These are phyloP conservation scores for Ogataea ramenticola DNA, from an alignment of 805 yeast species.

Conservation along the genomic window DNA sequence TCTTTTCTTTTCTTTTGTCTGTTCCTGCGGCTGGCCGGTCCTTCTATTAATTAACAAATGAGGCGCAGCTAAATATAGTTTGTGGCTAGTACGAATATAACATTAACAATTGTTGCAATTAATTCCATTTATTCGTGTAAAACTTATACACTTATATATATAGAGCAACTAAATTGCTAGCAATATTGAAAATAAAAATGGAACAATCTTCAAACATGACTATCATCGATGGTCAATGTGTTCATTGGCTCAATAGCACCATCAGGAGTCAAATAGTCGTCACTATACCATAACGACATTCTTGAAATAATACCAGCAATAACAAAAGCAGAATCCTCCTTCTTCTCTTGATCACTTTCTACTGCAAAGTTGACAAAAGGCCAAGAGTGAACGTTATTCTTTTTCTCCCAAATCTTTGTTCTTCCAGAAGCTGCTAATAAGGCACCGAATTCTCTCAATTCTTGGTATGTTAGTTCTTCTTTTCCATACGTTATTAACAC, in stretches of 20 bases:
- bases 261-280: slow-evolving; percentile 18
- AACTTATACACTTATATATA: too few relatives aligned
- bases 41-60: too few relatives aligned
- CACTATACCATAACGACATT: slow-evolving; percentile 35
- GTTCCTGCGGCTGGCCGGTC: not conserved
- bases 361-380: slow-evolving; percentile 34
- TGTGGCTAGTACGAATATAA: too few relatives aligned
- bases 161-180: too few relatives aligned
- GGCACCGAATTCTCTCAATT: slow-evolving; percentile 27
- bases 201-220: slow-evolving; percentile 15
- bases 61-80: too few relatives aligned
- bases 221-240: slow-evolving; percentile 25
- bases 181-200: too few relatives aligned
- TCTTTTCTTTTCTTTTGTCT: not conserved
- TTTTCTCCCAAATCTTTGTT: slow-evolving; percentile 27
- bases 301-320: slow-evolving; percentile 34
- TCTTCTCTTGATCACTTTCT: slow-evolving; percentile 35
- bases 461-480: slow-evolving; percentile 31
- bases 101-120: not conserved
- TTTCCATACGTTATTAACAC: slow-evolving; percentile 35
- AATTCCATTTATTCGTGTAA: too few relatives aligned
- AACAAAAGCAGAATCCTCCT: slow-evolving; percentile 33
- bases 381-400: slow-evolving; percentile 39
- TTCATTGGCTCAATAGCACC: slow-evolving; percentile 24
- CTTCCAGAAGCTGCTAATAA: slow-evolving; percentile 19